A percentile compares a stretch with the other conserved stretches of the same genome.
Evolutionary conservation across 2,329 filamentous ascomycete species (phyloP).

Genomic region (Ramularia collo-cygni): DNA sequence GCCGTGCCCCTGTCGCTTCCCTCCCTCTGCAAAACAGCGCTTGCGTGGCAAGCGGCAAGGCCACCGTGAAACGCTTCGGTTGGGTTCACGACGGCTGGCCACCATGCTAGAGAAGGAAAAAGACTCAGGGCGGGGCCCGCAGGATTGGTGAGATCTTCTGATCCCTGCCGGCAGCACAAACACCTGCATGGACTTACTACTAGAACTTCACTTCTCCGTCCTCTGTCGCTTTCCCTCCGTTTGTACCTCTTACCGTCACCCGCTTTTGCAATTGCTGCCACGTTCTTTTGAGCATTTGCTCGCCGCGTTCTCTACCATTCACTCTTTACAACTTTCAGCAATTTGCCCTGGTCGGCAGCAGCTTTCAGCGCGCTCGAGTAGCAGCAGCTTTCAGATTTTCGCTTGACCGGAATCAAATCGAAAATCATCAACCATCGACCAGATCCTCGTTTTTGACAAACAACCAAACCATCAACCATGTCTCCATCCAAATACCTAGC

Average conservation of each 20-base stretch:
- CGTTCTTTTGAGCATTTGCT: constrained; percentile 35
- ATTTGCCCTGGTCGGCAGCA: constrained; percentile 41
- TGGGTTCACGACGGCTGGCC: constrained; percentile 11
- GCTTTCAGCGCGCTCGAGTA: constrained; percentile 35
- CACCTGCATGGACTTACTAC: constrained; percentile 7
- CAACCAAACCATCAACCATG: constrained; percentile 25
- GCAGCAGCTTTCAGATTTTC: too few species aligned
- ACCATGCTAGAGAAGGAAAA: constrained; percentile 1
- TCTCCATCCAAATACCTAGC: constrained; percentile 33
- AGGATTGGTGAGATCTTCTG: constrained; percentile 13
- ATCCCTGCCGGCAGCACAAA: constrained; percentile 9
- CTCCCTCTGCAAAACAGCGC: too few species aligned
- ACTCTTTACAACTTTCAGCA: constrained; percentile 23
- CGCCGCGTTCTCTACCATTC: constrained; percentile 33
- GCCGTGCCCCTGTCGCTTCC: too few species aligned
- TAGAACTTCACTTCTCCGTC: constrained; percentile 1
- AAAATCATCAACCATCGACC: constrained; percentile 4
- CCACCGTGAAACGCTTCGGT: constrained; percentile 11
- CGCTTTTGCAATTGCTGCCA: constrained; percentile 23
- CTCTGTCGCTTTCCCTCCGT: constrained; percentile 16
- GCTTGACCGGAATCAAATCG: too few species aligned
- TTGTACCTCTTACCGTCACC: constrained; percentile 14
- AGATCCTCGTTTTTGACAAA: constrained; percentile 10
- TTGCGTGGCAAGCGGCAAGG: constrained; percentile 3
- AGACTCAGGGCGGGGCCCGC: constrained; percentile 5